Base-by-base conservation (phyloP, 805 yeast genomes). In the Saturnispora dispora region DNA sequence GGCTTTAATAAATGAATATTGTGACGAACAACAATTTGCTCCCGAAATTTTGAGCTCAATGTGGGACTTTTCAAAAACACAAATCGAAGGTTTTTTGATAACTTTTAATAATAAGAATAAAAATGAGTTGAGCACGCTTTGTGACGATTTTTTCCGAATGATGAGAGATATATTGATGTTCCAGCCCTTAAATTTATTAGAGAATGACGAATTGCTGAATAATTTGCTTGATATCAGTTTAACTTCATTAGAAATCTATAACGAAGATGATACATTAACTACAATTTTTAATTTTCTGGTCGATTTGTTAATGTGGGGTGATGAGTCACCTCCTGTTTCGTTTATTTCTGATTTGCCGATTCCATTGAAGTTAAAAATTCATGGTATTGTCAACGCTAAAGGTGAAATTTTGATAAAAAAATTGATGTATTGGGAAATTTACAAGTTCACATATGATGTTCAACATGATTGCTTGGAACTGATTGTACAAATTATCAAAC, bases 141-240 rank as follows among this genome's bases (percentile, higher is more conserved):
- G 89, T 45, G 96, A 91, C 67, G 96, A 90, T 69, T 90, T 83
- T 63, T 87, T 83, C 74, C 72, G 90, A 55, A 82, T 88, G 85
- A 74, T 83, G 69, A 73, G 77, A 55, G 96, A 88, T 62, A 71
- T 88, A 48, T 67, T 89, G 48, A 84, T 85, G 84, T 87, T 79
- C 62, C 85, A 76, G 63, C 88, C 89, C 0, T 66, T 73, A 50
- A 70, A 76, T 54, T 71, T 81, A 44, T 71, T 81, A 13, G 65
- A 71, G 49, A 64, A 70, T 28, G 68, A 70, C 46, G 77, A 73
- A 18, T 60, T 83, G 25, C 62, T 83, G 56, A 67, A 71, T 41
- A 74, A 79, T 18, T 71, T 82, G 2, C 73, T 81, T 53, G 79
- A 83, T 46, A 77, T 85, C 3, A 77, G 88, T 3, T 60, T 85